These are phyloP conservation scores for Cicer bijugum DNA, from an alignment of 306 rosid species.

Conservation along the genomic window DNA sequence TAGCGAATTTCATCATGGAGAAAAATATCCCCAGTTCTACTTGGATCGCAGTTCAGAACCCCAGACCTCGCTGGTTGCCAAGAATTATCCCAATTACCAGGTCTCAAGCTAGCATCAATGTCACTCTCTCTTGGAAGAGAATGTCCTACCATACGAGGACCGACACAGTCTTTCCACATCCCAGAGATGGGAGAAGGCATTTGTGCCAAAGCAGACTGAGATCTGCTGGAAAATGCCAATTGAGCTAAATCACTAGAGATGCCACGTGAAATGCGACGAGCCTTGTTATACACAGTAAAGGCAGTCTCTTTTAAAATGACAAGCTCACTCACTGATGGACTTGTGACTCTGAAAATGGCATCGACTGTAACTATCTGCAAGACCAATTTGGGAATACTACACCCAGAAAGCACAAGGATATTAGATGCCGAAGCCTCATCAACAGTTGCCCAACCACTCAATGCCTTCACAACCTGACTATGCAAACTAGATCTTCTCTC, in stretches of 20 bases:
- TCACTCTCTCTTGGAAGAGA: constrained; percentile 95
- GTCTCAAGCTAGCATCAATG: constrained; percentile 89
- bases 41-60: constrained; percentile 74
- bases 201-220: constrained; percentile 80
- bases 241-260: constrained; percentile 65
- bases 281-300: constrained; percentile 90
- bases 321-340: constrained; percentile 86
- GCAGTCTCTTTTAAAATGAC: constrained; percentile 90
- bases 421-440: constrained; percentile 93
- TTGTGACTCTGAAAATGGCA: constrained; percentile 90
- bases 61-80: constrained; percentile 87
- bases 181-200: constrained; percentile 85
- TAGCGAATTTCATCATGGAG: constrained; percentile 77
- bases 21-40: constrained; percentile 72
- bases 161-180: constrained; percentile 95
- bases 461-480: constrained; percentile 89
- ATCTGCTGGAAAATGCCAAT: constrained; percentile 68
- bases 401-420: constrained; percentile 82
- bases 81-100: constrained; percentile 88
- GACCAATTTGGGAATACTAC: constrained; percentile 81
- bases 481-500: constrained; percentile 82
- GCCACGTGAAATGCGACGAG: constrained; percentile 92
- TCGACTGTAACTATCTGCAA: constrained; percentile 96
- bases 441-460: constrained; percentile 90
- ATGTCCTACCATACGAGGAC: constrained; percentile 85